Evolutionary conservation across 352 stramenopile genomes (phyloP).

Genomic region (Aphanomyces cochlioides): DNA sequence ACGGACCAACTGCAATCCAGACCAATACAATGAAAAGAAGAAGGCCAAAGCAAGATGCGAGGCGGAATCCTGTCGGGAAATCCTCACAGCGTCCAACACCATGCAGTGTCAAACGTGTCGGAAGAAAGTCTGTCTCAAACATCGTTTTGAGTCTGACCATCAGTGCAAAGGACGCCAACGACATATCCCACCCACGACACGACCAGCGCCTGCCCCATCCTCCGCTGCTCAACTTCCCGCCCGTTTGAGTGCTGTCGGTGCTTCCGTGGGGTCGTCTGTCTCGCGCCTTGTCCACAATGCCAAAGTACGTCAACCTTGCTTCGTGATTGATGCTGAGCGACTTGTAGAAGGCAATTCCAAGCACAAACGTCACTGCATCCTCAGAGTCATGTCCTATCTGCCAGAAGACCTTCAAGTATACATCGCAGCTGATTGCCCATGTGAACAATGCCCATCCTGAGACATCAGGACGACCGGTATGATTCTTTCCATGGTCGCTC

Average conservation of each 20-base stretch:
- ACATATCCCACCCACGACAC: neutral
- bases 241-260: slow-evolving; percentile 18
- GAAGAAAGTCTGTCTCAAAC: slow-evolving; percentile 67
- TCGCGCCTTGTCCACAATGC: slow-evolving; percentile 47
- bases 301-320: slow-evolving; percentile 34
- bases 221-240: slow-evolving; percentile 29
- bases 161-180: slow-evolving; percentile 43
- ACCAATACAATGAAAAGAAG: slow-evolving; percentile 40
- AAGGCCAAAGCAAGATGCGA: slow-evolving; percentile 69
- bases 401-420: slow-evolving; percentile 65
- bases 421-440: slow-evolving; percentile 68
- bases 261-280: slow-evolving; percentile 37
- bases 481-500: neutral
- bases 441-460: slow-evolving; percentile 70
- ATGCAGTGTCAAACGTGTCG: slow-evolving; percentile 65
- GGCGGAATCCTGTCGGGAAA: slow-evolving; percentile 51
- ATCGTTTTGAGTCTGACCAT: slow-evolving; percentile 76
- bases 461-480: neutral
- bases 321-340: neutral
- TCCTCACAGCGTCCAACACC: slow-evolving; percentile 65
- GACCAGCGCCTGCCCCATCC: neutral
- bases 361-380: slow-evolving; percentile 36
- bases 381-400: slow-evolving; percentile 70
- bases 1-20: slow-evolving; percentile 39
- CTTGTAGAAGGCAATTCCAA: slow-evolving; percentile 21